A percentile compares a stretch with the other conserved stretches of the same genome.
Conservation (phyloP, 768 basidiomycete species). For the Hygrophoropsis aurantiaca region DNA sequence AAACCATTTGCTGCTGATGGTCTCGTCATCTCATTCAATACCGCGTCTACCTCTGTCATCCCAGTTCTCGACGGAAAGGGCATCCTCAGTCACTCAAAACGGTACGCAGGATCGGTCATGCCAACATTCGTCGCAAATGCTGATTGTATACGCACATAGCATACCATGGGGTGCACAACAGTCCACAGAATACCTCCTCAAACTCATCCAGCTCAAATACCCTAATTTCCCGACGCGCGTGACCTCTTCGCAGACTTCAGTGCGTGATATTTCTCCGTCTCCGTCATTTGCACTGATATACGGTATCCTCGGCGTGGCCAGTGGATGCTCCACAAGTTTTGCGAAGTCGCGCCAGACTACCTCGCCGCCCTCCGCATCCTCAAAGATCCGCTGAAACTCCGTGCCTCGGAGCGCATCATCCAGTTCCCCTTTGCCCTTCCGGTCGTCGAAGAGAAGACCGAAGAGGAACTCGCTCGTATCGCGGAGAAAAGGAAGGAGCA, state of each 20-base stretch:
- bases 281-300: background rate
- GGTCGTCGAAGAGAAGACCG: slow-evolving; percentile 78
- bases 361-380: slow-evolving; percentile 61
- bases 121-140: background rate
- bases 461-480: slow-evolving; percentile 80
- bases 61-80: slow-evolving; percentile 84
- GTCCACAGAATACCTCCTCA: slow-evolving; percentile 87
- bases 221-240: slow-evolving; percentile 88
- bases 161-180: slow-evolving; percentile 95
- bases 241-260: slow-evolving; percentile 72
- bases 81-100: slow-evolving; percentile 80
- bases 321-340: slow-evolving; percentile 92
- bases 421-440: slow-evolving; percentile 82
- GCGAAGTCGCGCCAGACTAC: slow-evolving; percentile 83
- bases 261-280: no score
- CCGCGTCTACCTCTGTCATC: slow-evolving; percentile 86
- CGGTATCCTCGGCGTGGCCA: slow-evolving; percentile 35
- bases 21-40: slow-evolving; percentile 87
- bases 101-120: slow-evolving; percentile 56
- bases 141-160: slow-evolving; percentile 41
- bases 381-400: slow-evolving; percentile 64
- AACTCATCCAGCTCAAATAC: slow-evolving; percentile 94
- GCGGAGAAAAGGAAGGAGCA: slow-evolving; percentile 84
- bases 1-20: slow-evolving; percentile 63
- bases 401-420: slow-evolving; percentile 65